Evolutionary conservation across 148 eudicot genomes (phyloP).

Genomic region (Cornus controversa): DNA sequence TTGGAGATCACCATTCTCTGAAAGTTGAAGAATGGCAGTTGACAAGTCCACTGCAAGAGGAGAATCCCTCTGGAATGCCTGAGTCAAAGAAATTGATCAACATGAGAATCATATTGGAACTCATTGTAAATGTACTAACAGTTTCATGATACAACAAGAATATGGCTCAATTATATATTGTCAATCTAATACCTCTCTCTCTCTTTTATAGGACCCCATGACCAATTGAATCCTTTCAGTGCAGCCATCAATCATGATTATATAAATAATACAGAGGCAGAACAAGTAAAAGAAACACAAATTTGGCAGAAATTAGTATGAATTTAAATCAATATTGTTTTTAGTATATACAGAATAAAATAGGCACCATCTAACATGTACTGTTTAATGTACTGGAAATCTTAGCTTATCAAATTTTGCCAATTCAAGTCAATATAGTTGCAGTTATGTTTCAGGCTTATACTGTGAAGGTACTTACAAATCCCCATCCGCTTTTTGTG

Average conservation of each 20-base stretch:
- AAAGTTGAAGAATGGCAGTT: constrained; percentile 70
- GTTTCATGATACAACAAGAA: too few species aligned
- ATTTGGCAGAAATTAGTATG: background rate
- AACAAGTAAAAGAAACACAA: too few species aligned
- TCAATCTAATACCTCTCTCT: background rate
- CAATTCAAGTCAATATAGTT: too few species aligned
- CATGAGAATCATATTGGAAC: background rate
- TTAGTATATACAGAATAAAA: background rate
- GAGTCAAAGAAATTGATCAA: constrained; percentile 8
- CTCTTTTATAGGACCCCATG: background rate
- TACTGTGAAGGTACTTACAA: constrained; percentile 54
- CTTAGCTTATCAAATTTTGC: too few species aligned
- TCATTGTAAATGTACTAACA: background rate
- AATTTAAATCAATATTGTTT: background rate
- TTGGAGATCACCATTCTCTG: constrained; percentile 75
- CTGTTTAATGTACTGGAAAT: too few species aligned
- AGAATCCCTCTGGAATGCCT: constrained; percentile 82
- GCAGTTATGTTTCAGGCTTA: background rate
- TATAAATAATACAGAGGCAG: background rate
- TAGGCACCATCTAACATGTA: background rate
- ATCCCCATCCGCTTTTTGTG: constrained; percentile 90
- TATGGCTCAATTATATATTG: background rate
- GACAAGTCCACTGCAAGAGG: constrained; percentile 78
- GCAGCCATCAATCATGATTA: background rate
- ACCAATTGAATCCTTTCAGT: background rate